These are phyloP conservation scores for Fusarium avenaceum DNA, from an alignment of 2,329 filamentous ascomycete species.

Conservation along the genomic window DNA sequence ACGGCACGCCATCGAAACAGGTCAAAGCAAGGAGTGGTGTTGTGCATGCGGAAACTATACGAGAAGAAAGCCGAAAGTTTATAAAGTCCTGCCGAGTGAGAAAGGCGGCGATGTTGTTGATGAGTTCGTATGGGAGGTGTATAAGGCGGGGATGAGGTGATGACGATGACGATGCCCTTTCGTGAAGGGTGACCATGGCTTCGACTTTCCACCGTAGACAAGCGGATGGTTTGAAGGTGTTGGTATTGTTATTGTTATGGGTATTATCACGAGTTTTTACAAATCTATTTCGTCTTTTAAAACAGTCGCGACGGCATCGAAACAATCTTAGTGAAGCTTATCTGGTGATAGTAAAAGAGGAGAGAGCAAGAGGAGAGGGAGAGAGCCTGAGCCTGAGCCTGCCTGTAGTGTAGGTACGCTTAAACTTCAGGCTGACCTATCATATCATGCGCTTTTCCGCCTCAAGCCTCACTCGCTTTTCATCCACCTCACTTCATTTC, in stretches of 20 bases:
- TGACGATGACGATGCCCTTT: slow-evolving; percentile 1
- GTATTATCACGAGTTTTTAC: not conserved
- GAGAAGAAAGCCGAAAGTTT: slow-evolving; percentile 55
- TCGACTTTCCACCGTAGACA: not conserved
- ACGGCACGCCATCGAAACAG: slow-evolving; percentile 59
- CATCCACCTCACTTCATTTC: slow-evolving; percentile 1
- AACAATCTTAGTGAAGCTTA: not conserved
- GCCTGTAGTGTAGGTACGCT: not conserved
- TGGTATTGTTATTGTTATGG: not conserved
- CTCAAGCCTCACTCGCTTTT: slow-evolving; percentile 20
- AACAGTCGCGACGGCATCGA: not conserved
- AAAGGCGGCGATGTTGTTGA: slow-evolving; percentile 59
- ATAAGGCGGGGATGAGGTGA: slow-evolving; percentile 21
- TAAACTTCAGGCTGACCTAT: slow-evolving; percentile 15
- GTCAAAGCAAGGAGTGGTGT: slow-evolving; percentile 36
- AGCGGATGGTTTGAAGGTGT: not conserved
- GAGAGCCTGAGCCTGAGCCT: not conserved
- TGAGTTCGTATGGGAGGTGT: slow-evolving; percentile 56
- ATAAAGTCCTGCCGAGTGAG: slow-evolving; percentile 57
- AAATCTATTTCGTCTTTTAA: not conserved
- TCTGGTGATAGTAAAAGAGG: not conserved
- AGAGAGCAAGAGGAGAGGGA: not conserved
- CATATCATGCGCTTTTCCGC: slow-evolving; percentile 10
- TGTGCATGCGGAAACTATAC: slow-evolving; percentile 6
- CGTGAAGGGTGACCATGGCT: not conserved